Evolutionary conservation across 495 filamentous ascomycete species (phyloP).

Genomic region (Penicillium macrosclerotiorum): DNA sequence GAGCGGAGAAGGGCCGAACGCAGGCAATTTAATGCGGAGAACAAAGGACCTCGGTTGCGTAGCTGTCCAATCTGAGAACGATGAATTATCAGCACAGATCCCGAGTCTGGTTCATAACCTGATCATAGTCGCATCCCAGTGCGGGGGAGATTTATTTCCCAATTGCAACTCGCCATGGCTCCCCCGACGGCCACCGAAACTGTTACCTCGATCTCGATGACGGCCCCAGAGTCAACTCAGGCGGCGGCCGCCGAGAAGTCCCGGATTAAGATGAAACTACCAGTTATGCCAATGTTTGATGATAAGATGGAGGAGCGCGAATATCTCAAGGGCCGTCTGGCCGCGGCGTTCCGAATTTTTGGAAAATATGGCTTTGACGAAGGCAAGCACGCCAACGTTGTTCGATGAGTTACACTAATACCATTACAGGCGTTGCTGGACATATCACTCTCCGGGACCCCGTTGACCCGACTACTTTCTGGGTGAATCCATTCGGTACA

Average conservation of each 20-base stretch:
- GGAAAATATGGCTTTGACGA: constrained; percentile 67
- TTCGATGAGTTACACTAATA: not conserved
- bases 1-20: not conserved
- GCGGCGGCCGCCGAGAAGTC: constrained; percentile 26
- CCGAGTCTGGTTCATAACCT: not conserved
- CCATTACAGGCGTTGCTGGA: constrained; percentile 48
- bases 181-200: constrained; percentile 32
- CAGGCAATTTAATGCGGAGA: not conserved
- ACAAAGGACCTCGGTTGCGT: constrained; percentile 1
- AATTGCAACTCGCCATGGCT: constrained; percentile 20
- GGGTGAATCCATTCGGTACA: constrained; percentile 79
- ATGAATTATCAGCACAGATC: constrained; percentile 5
- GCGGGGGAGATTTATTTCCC: not conserved
- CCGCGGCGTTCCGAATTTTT: constrained; percentile 67
- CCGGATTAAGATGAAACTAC: constrained; percentile 48
- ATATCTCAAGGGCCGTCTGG: constrained; percentile 64
- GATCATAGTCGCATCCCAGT: not conserved
- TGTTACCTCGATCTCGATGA: constrained; percentile 17
- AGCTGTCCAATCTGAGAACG: constrained; percentile 6
- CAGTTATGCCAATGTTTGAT: constrained; percentile 53
- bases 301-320: constrained; percentile 61
- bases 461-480: constrained; percentile 66
- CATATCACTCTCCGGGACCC: constrained; percentile 67
- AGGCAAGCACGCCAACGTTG: constrained; percentile 24
- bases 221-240: constrained; percentile 26